phyloP scores from a whole-genome alignment of 1,284 basidiomycete species.

The Cutaneotrichosporon cavernicola region DNA sequence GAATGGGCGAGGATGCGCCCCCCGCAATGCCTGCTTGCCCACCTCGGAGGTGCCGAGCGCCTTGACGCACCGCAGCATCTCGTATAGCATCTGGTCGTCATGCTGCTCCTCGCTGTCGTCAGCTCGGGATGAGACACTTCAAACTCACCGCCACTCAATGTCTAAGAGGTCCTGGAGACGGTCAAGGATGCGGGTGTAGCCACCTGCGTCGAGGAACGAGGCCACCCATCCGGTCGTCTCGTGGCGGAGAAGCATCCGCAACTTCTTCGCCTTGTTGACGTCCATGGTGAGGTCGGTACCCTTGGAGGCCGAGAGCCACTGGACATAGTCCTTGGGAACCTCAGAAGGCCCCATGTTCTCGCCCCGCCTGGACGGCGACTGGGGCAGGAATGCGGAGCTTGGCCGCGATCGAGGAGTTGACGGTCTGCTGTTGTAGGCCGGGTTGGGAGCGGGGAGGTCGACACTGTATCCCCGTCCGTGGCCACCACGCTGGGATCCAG shows the following conservation, averaged over 20 bases:
- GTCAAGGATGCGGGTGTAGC: slow-evolving; percentile 78
- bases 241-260: slow-evolving; percentile 70
- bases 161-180: slow-evolving; percentile 89
- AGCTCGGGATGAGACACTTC: neutral
- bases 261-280: slow-evolving; percentile 48
- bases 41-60: slow-evolving; percentile 80
- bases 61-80: slow-evolving; percentile 89
- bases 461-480: slow-evolving; percentile 11
- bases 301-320: slow-evolving; percentile 39
- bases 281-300: slow-evolving; percentile 50
- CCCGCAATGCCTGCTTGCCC: slow-evolving; percentile 66
- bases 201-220: slow-evolving; percentile 78
- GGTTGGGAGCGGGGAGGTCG: slow-evolving; percentile 2
- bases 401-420: slow-evolving; percentile 9
- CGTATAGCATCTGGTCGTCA: slow-evolving; percentile 90
- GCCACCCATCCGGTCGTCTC: slow-evolving; percentile 87
- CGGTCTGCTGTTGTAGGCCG: slow-evolving; percentile 7
- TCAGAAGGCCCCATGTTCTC: slow-evolving; percentile 26
- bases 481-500: neutral
- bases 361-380: slow-evolving; percentile 9
- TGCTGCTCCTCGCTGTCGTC: slow-evolving; percentile 85
- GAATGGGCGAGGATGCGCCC: slow-evolving; percentile 81
- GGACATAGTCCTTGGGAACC: slow-evolving; percentile 39
- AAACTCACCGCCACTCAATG: slow-evolving; percentile 86
- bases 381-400: slow-evolving; percentile 10